Conservation (phyloP, 2,329 filamentous ascomycete genomes). For the Juglanconis juglandina region DNA sequence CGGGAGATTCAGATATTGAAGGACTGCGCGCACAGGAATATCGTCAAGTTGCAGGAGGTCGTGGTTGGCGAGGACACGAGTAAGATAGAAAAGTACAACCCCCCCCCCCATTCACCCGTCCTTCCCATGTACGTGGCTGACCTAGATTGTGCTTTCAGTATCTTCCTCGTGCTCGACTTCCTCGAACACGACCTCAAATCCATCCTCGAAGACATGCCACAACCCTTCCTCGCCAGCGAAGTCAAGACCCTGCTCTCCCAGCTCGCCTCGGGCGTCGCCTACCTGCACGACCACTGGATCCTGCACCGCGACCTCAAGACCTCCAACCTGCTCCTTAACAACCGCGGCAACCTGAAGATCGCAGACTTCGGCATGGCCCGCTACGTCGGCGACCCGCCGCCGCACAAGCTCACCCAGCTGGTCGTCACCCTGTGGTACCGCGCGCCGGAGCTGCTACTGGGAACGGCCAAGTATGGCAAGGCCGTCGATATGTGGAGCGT, state of each 20-base stretch:
- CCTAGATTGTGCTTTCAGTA: conserved; percentile 42
- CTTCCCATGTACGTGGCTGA: conserved; percentile 24
- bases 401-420: conserved; percentile 74
- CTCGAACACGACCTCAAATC: conserved; percentile 95
- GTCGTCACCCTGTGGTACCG: conserved; percentile 98
- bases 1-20: conserved; percentile 90
- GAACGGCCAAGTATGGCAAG: conserved; percentile 68
- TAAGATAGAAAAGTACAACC: conserved; percentile 51
- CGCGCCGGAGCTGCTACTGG: conserved; percentile 83
- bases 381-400: conserved; percentile 73
- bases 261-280: conserved; percentile 73
- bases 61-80: conserved; percentile 66
- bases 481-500: conserved; percentile 94
- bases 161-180: conserved; percentile 96
- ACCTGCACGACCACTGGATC: conserved; percentile 87
- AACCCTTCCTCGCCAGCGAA: conserved; percentile 89
- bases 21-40: conserved; percentile 75
- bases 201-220: conserved; percentile 87
- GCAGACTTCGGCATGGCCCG: conserved; percentile 98
- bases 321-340: conserved; percentile 90
- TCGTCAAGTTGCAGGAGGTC: conserved; percentile 79
- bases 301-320: conserved; percentile 92
- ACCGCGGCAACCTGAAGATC: conserved; percentile 89
- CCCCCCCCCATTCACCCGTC: not conserved
- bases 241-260: conserved; percentile 87